Conservation (phyloP, 78 protist genomes). For the Dictyostelium firmibasis region DNA sequence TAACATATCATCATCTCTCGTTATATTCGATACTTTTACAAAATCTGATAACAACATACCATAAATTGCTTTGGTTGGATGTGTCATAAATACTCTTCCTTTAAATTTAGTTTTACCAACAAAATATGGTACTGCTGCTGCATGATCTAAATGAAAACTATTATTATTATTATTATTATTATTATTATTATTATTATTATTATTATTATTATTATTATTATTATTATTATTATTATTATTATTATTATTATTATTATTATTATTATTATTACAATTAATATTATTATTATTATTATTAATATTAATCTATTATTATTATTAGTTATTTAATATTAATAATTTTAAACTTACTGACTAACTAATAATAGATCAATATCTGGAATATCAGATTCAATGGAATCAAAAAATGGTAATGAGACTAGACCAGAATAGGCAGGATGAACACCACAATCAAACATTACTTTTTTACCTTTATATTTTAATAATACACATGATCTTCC, state of each 20-base stretch:
- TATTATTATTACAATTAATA: too few relatives aligned
- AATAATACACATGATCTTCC: conserved; percentile 93
- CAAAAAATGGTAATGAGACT: conserved; percentile 93
- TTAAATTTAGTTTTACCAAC: conserved; percentile 87
- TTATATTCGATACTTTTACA: conserved; percentile 38
- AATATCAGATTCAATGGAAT: conserved; percentile 73
- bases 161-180: too few relatives aligned
- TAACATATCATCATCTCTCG: conserved; percentile 68
- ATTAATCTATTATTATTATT: too few relatives aligned
- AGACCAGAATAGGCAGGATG: conserved; percentile 95
- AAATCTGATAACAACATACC: conserved; percentile 90
- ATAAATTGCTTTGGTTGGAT: conserved; percentile 95
- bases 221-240: too few relatives aligned
- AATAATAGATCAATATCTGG: conserved; percentile 90
- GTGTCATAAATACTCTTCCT: conserved; percentile 98
- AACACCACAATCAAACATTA: conserved; percentile 97
- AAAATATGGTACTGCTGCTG: conserved; percentile 95
- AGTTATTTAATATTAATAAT: too few relatives aligned
- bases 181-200: too few relatives aligned
- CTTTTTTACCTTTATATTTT: conserved; percentile 89
- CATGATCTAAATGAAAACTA: conserved; percentile 96
- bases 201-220: too few relatives aligned
- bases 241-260: too few relatives aligned
- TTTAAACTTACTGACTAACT: conserved; percentile 91
- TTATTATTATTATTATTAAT: too few relatives aligned